Evolutionary conservation across 1,284 basidiomycete species (phyloP), one percentile per base, ranked within the genome.

Genomic region (Apiotrichum brassicae): DNA sequence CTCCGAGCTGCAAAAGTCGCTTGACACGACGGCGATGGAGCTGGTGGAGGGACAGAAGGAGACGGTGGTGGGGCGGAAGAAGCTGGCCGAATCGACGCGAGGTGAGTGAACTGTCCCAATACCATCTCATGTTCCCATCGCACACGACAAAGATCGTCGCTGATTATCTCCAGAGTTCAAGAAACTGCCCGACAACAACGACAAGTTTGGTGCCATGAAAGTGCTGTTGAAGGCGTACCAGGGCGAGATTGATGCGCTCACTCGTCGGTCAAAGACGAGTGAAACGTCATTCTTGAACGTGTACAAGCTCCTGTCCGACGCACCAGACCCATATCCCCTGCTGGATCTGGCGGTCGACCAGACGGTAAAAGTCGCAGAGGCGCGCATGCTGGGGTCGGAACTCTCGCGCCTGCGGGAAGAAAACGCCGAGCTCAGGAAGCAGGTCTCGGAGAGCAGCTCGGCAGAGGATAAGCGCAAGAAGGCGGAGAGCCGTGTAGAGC

Each of bases 21-120:
- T 95, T 44, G 91, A 95, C 72, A 77, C 80, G 16, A 92, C 93
- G 57, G 91, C 92, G 1, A 78, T 95, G 37, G 90, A 95, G 73
- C 78, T 95, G 9, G 92, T 95, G n/a, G 90, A 95, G 76, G 91
- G 92, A 73, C 91, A 95, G 77, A 95, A 94, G 76, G 92, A 95
- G 76, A 89, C 86, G 60, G 79, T 95, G 42, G 78, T 95, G 2
- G 90, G 90, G n/a, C 80, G 93, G 36, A 97, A 94, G 73, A 85
- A 83, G 49, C 77, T 95, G 16, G 88, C 92, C 1, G 92, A 97
- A 73, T 84, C 87, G 68, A 97, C 92, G 0, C 86, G 93, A 77
- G 92, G 92, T 87, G 37, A 18, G 72, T 62, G 6, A 3, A 8
- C 12, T 6, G 33, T n/a, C 3, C 11, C 33, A 16, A 11, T 9